Percentiles rank a stretch among this genome's conserved stretches.
Evolutionary conservation across 768 basidiomycete species (phyloP).

Genomic region (Mycena capillaripes): DNA sequence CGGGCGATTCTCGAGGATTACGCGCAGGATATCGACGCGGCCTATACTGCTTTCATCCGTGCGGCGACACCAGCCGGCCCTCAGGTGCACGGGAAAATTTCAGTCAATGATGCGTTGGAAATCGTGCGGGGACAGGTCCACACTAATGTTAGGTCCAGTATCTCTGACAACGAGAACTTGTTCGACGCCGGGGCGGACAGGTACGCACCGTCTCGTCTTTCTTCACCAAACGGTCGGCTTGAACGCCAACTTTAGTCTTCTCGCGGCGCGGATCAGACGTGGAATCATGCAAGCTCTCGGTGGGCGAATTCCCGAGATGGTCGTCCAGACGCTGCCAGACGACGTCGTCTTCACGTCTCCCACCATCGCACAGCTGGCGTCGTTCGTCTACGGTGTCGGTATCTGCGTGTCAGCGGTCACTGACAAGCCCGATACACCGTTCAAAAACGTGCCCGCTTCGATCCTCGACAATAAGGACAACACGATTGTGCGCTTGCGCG

Average conservation of each 20-base stretch:
- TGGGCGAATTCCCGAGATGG: background rate
- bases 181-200: slow-evolving; percentile 15
- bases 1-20: slow-evolving; percentile 54
- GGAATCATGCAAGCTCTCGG: background rate
- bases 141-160: background rate
- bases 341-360: slow-evolving; percentile 19
- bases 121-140: slow-evolving; percentile 4
- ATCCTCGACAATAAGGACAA: slow-evolving; percentile 8
- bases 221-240: background rate
- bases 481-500: slow-evolving; percentile 10
- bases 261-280: slow-evolving; percentile 4
- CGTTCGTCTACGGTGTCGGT: slow-evolving; percentile 9
- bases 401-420: background rate
- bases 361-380: background rate
- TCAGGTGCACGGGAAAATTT: background rate
- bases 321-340: background rate
- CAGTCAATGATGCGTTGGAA: background rate
- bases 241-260: background rate
- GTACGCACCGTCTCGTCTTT: background rate
- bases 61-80: background rate
- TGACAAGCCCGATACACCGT: background rate
- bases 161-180: slow-evolving; percentile 2
- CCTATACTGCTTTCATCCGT: background rate
- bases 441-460: background rate
- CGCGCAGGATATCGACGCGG: slow-evolving; percentile 54